phyloP scores from a whole-genome alignment of 2,329 filamentous ascomycete genomes.

The Massarina eburnea region DNA sequence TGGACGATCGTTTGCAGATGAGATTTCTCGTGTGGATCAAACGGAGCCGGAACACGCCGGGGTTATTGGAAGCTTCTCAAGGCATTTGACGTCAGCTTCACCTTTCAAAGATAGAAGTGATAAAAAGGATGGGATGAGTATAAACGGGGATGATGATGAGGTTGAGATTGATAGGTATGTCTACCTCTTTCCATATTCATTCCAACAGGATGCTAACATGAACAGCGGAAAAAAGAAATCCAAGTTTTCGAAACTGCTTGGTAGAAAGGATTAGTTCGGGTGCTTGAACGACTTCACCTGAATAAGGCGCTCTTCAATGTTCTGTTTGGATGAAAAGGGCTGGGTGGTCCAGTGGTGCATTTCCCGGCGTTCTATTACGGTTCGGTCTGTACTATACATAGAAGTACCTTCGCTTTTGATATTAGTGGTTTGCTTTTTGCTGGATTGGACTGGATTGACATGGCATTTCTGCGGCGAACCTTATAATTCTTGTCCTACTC shows the following conservation, averaged over 20 bases:
- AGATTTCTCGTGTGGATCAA: slow-evolving; percentile 37
- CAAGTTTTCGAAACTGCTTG: slow-evolving; percentile 4
- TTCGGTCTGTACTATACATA: too few species aligned
- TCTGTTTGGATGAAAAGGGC: too few species aligned
- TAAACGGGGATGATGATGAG: not conserved
- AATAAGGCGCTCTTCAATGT: too few species aligned
- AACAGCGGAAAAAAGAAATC: slow-evolving; percentile 3
- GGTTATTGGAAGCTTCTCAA: slow-evolving; percentile 35
- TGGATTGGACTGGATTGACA: too few species aligned
- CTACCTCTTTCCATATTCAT: not conserved
- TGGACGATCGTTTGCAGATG: slow-evolving; percentile 39
- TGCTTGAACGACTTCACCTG: not conserved
- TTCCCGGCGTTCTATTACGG: too few species aligned
- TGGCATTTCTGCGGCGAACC: too few species aligned
- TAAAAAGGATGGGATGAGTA: not conserved
- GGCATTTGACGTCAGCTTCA: slow-evolving; percentile 34
- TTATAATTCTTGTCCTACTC: too few species aligned
- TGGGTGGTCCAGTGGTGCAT: too few species aligned
- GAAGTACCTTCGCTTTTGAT: too few species aligned
- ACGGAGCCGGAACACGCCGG: slow-evolving; percentile 38
- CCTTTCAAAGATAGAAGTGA: not conserved
- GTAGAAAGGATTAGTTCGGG: not conserved
- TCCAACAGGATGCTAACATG: not conserved
- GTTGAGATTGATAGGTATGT: not conserved
- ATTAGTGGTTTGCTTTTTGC: too few species aligned